These are phyloP conservation scores for Rhodotorula graminis DNA, from an alignment of 768 basidiomycete species.

Conservation along the genomic window DNA sequence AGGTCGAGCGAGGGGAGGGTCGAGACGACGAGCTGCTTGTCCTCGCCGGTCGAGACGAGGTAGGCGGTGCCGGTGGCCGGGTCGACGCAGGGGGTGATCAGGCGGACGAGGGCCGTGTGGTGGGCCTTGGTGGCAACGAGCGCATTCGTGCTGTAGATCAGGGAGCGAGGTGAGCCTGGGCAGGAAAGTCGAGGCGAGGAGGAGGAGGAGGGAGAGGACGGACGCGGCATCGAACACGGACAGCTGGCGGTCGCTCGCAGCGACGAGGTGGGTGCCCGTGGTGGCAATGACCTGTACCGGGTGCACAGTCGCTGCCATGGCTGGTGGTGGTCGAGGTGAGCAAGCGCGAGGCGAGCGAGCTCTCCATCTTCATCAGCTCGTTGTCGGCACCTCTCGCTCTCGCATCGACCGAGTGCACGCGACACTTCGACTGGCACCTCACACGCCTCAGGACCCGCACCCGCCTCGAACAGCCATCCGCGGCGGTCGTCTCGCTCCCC, in stretches of 20 bases:
- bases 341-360: too few relatives aligned
- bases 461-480: not conserved
- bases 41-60: slow-evolving; percentile 65
- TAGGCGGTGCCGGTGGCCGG: not conserved
- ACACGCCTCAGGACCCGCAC: too few relatives aligned
- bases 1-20: slow-evolving; percentile 57
- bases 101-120: slow-evolving; percentile 29
- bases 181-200: not conserved
- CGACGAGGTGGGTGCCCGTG: not conserved
- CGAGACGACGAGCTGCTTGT: slow-evolving; percentile 78
- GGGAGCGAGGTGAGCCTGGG: not conserved
- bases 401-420: too few relatives aligned
- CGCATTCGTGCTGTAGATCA: not conserved
- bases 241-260: not conserved
- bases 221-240: not conserved
- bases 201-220: not conserved
- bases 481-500: not conserved
- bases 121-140: not conserved
- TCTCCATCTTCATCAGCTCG: not conserved
- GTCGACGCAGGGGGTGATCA: slow-evolving; percentile 13
- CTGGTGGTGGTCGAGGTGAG: not conserved
- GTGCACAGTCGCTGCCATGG: not conserved
- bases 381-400: not conserved
- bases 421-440: too few relatives aligned
- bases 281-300: not conserved